phyloP scores from a whole-genome alignment of 805 yeast genomes.

The Starmera dryadoides region DNA sequence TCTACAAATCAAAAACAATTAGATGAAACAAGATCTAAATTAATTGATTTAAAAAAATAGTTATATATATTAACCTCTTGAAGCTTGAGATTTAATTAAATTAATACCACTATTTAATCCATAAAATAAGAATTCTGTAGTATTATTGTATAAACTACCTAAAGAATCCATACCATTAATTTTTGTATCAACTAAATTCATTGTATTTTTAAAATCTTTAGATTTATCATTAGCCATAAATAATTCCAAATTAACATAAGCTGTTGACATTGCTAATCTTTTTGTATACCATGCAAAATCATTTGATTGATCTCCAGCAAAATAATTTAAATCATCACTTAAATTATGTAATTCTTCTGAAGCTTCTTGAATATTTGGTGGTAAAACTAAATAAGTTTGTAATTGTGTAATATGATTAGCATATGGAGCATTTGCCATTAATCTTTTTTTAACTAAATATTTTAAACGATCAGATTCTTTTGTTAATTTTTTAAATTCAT shows the following conservation, averaged over 20 bases:
- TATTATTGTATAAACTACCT: constrained; percentile 54
- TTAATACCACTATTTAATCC: constrained; percentile 55
- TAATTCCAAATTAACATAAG: constrained; percentile 70
- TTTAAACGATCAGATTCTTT: constrained; percentile 37
- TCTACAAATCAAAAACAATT: constrained; percentile 44
- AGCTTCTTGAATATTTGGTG: constrained; percentile 51
- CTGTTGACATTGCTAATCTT: constrained; percentile 59
- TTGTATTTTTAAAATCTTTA: constrained; percentile 45
- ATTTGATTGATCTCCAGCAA: constrained; percentile 70
- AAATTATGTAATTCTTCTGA: constrained; percentile 64
- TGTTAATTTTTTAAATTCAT: constrained; percentile 21
- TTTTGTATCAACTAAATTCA: constrained; percentile 54
- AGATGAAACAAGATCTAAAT: constrained; percentile 51
- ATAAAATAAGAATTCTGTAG: constrained; percentile 74
- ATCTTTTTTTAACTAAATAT: constrained; percentile 37
- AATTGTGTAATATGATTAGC: constrained; percentile 25
- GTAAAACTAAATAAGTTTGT: constrained; percentile 56
- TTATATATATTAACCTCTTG: constrained; percentile 39
- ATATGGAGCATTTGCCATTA: constrained; percentile 35
- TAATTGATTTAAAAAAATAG: constrained; percentile 38
- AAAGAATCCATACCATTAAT: constrained; percentile 43
- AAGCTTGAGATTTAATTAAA: constrained; percentile 61
- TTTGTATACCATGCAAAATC: constrained; percentile 94
- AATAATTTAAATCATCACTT: constrained; percentile 76
- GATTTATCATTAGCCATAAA: constrained; percentile 76